Evolutionary conservation across 129 eudicot genomes (phyloP).

Genomic region (Scalesia atractyloides): DNA sequence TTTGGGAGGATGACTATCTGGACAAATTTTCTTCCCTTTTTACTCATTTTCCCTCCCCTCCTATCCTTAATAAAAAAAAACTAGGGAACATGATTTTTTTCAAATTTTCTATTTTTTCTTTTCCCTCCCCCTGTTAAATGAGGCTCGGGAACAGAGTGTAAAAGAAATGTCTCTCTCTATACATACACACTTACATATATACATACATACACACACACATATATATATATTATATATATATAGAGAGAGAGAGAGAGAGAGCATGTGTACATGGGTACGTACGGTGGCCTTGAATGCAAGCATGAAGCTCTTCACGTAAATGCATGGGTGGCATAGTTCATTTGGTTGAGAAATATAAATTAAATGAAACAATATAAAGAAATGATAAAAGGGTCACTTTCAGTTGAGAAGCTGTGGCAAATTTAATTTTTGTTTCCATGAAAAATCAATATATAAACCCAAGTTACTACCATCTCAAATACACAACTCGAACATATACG

Average conservation of each 20-base stretch:
- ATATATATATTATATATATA: too few species aligned
- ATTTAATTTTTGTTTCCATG: conserved; percentile 7
- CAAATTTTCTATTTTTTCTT: too few species aligned
- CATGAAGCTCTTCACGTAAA: conserved; percentile 42
- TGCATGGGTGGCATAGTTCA: conserved; percentile 33
- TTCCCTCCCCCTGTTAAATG: too few species aligned
- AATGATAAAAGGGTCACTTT: conserved; percentile 34
- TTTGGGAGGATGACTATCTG: too few species aligned
- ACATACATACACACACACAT: too few species aligned
- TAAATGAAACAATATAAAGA: conserved; percentile 11
- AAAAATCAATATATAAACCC: conserved; percentile 22
- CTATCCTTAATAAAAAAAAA: too few species aligned
- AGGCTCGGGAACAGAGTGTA: too few species aligned
- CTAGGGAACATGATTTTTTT: too few species aligned
- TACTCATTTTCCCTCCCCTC: too few species aligned
- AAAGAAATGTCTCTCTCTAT: too few species aligned
- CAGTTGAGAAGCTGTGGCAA: conserved; percentile 35
- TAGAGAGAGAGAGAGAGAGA: neutral
- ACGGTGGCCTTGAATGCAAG: conserved; percentile 46
- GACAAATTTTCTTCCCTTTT: too few species aligned
- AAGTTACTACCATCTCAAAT: neutral
- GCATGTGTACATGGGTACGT: neutral
- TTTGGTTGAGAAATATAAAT: conserved; percentile 33
- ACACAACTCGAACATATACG: conserved; percentile 3
- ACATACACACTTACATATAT: too few species aligned